Conservation (phyloP, 495 filamentous ascomycete species). For the Pseudotulostoma volvatum region DNA sequence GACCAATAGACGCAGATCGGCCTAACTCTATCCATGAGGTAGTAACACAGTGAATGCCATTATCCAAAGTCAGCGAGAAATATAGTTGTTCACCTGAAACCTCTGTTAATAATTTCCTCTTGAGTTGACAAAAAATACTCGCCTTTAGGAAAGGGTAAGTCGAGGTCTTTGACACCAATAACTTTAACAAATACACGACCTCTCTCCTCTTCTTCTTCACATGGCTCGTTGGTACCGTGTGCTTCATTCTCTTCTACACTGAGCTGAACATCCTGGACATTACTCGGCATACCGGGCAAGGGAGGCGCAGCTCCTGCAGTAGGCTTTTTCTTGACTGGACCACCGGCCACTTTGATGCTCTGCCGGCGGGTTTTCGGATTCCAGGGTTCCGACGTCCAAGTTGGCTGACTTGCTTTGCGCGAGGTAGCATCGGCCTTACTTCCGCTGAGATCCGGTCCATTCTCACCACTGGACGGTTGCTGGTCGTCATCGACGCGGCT, state of each 20-base stretch:
- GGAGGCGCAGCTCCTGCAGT: conserved; percentile 53
- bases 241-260: conserved; percentile 45
- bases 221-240: conserved; percentile 30
- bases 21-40: conserved; percentile 91
- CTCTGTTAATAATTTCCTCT: conserved; percentile 14
- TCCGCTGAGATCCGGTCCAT: conserved; percentile 34
- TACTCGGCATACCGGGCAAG: conserved; percentile 76
- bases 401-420: conserved; percentile 61
- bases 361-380: conserved; percentile 58
- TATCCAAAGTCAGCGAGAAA: conserved; percentile 90
- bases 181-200: conserved; percentile 97
- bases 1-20: conserved; percentile 84
- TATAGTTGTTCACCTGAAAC: conserved; percentile 64
- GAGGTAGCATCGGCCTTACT: conserved; percentile 53
- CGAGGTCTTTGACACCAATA: conserved; percentile 85
- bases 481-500: conserved; percentile 41
- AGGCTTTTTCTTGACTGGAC: conserved; percentile 49
- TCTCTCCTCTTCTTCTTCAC: conserved; percentile 68
- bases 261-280: conserved; percentile 43
- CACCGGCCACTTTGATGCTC: conserved; percentile 42
- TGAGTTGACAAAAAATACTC: conserved; percentile 18
- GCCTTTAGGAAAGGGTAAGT: conserved; percentile 83
- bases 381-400: conserved; percentile 95
- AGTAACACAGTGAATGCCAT: conserved; percentile 93
- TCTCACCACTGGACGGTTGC: conserved; percentile 26